phyloP scores from a whole-genome alignment of 2,329 filamentous ascomycete genomes.

The Ascochyta viciae-villosae region DNA sequence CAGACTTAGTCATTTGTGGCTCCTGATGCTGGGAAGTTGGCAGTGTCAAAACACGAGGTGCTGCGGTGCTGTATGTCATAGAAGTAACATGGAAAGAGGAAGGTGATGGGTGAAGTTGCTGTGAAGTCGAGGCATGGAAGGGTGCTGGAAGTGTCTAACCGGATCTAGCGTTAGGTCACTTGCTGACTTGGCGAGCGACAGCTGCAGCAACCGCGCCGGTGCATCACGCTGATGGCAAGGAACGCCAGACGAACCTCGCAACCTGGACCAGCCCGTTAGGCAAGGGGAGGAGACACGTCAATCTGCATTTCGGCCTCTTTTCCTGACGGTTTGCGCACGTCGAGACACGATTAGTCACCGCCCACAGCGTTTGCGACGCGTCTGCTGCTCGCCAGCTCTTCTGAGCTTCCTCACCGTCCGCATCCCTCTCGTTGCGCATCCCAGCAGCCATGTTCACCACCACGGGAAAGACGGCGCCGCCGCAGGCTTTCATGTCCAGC shows the following conservation, averaged over 20 bases:
- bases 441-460: slow-evolving; percentile 50
- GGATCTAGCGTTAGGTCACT: slow-evolving; percentile 4
- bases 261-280: slow-evolving; percentile 16
- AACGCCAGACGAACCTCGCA: slow-evolving; percentile 33
- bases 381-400: slow-evolving; percentile 37
- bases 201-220: slow-evolving; percentile 26
- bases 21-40: too few species aligned
- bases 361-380: slow-evolving; percentile 37
- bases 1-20: not conserved
- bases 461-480: slow-evolving; percentile 58
- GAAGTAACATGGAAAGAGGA: not conserved
- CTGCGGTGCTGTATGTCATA: not conserved
- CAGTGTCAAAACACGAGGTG: not conserved
- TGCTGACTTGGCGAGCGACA: slow-evolving; percentile 27
- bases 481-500: slow-evolving; percentile 88
- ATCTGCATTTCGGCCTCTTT: slow-evolving; percentile 3
- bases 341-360: not conserved
- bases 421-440: slow-evolving; percentile 29
- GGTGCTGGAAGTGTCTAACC: not conserved
- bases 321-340: slow-evolving; percentile 8
- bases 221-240: slow-evolving; percentile 30
- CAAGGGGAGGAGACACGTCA: slow-evolving; percentile 12
- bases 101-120: not conserved
- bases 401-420: slow-evolving; percentile 37
- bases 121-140: not conserved